These are phyloP conservation scores for Pachysandra terminalis DNA, from an alignment of 164 flowering plant genomes.

Conservation along the genomic window DNA sequence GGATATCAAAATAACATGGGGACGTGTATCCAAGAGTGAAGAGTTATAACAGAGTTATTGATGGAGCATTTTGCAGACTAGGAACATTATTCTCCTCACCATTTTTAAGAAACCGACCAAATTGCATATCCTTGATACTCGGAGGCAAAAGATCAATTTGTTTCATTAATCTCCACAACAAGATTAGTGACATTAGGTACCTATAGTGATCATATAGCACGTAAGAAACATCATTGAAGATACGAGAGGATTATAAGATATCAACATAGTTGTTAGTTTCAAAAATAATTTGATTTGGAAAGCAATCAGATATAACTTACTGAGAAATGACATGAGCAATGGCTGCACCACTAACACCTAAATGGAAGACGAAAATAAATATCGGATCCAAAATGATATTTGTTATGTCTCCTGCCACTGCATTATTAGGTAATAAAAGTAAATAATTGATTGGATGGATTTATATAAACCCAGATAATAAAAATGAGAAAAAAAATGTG, in stretches of 20 bases:
- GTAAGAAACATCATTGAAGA: background rate
- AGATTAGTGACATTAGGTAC: slow-evolving; percentile 66
- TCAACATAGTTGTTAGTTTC: background rate
- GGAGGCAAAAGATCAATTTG: slow-evolving; percentile 75
- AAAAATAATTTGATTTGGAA: background rate
- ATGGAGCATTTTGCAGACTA: background rate
- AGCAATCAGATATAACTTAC: slow-evolving; percentile 41
- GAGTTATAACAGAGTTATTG: background rate
- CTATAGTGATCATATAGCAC: slow-evolving; percentile 28
- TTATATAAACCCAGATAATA: background rate
- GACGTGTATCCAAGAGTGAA: background rate
- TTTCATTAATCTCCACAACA: slow-evolving; percentile 51
- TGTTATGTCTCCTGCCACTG: slow-evolving; percentile 71
- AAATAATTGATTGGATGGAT: slow-evolving; percentile 3
- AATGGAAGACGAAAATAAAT: slow-evolving; percentile 51
- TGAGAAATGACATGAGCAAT: slow-evolving; percentile 96
- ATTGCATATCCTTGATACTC: slow-evolving; percentile 56
- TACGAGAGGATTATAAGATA: background rate
- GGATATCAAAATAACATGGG: background rate
- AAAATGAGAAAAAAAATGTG: background rate
- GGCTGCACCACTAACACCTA: slow-evolving; percentile 95
- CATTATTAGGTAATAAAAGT: slow-evolving; percentile 6
- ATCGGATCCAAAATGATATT: slow-evolving; percentile 85
- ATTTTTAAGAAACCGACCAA: slow-evolving; percentile 72
- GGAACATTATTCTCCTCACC: slow-evolving; percentile 36